Conservation (phyloP, 2,329 filamentous ascomycete species). For the Colletotrichum lindemuthianum region DNA sequence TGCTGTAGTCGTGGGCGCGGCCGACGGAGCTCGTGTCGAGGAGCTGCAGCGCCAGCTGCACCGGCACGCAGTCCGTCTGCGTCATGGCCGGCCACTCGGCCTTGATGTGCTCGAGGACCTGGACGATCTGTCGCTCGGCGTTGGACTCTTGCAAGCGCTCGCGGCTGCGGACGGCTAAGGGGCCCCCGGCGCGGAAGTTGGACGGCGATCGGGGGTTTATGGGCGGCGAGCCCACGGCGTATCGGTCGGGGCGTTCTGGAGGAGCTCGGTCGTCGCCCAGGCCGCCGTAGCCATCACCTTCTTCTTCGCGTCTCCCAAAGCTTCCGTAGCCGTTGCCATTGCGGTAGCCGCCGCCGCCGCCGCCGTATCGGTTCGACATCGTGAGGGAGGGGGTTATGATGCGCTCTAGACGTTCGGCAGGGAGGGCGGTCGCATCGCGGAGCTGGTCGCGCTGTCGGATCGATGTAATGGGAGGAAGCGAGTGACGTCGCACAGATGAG, state of each 20-base stretch:
- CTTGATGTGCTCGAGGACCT: constrained; percentile 84
- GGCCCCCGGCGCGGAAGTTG: constrained; percentile 43
- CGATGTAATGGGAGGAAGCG: background rate
- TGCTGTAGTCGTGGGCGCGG: constrained; percentile 85
- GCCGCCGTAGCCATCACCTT: constrained; percentile 53
- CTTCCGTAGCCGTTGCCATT: constrained; percentile 54
- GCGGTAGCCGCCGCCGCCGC: constrained; percentile 47
- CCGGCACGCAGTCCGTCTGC: constrained; percentile 86
- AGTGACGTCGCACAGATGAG: background rate
- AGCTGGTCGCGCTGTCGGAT: background rate
- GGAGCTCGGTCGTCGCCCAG: constrained; percentile 55
- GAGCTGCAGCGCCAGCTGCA: constrained; percentile 93
- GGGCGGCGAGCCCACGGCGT: constrained; percentile 47
- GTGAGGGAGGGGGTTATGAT: constrained; percentile 16
- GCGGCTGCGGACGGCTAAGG: constrained; percentile 39
- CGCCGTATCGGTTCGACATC: constrained; percentile 39
- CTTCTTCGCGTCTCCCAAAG: constrained; percentile 65
- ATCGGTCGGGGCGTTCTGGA: constrained; percentile 52
- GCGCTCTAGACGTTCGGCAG: constrained; percentile 27
- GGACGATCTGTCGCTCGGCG: constrained; percentile 66
- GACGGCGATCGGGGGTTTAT: constrained; percentile 40
- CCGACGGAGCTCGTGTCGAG: constrained; percentile 95
- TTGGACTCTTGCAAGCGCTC: constrained; percentile 54
- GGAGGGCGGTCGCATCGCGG: constrained; percentile 31
- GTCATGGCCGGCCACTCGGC: constrained; percentile 94